Conservation (phyloP, 164 flowering plant species). For the Aristolochia fimbriata region DNA sequence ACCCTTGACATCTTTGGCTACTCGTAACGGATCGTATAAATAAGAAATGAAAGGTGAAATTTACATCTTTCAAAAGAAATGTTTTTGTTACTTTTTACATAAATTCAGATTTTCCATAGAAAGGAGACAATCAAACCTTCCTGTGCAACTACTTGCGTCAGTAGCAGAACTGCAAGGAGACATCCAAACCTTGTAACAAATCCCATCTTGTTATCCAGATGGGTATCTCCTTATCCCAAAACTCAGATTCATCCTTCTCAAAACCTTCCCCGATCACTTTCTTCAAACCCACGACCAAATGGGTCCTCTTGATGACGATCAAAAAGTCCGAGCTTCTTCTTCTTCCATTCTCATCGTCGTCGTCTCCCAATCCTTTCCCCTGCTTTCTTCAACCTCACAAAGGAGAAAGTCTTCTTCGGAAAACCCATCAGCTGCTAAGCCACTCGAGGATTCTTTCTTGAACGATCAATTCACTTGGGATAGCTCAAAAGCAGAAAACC, state of each 20-base stretch:
- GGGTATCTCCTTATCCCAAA: constrained; percentile 24
- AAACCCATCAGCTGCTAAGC: not conserved
- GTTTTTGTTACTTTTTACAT: no score
- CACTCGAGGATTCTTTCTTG: no score
- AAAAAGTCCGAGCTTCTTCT: not conserved
- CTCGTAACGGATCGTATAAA: no score
- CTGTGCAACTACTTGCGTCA: constrained; percentile 24
- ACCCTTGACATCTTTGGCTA: no score
- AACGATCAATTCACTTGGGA: no score
- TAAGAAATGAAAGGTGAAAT: no score
- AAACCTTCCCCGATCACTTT: not conserved
- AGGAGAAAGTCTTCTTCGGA: not conserved
- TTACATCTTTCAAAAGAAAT: no score
- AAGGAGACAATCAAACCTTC: constrained; percentile 28
- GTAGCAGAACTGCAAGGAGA: constrained; percentile 18
- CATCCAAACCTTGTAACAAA: constrained; percentile 14
- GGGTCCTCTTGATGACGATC: no score
- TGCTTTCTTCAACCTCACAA: not conserved
- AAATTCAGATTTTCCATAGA: no score
- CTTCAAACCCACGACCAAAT: no score
- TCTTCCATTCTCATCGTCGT: not conserved
- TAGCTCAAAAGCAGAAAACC: no score
- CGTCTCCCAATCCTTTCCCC: not conserved
- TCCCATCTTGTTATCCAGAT: constrained; percentile 34
- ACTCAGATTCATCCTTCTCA: constrained; percentile 4